Base-by-base conservation (phyloP, 108 stramenopile genomes). In the Nannochloropsis salina region DNA sequence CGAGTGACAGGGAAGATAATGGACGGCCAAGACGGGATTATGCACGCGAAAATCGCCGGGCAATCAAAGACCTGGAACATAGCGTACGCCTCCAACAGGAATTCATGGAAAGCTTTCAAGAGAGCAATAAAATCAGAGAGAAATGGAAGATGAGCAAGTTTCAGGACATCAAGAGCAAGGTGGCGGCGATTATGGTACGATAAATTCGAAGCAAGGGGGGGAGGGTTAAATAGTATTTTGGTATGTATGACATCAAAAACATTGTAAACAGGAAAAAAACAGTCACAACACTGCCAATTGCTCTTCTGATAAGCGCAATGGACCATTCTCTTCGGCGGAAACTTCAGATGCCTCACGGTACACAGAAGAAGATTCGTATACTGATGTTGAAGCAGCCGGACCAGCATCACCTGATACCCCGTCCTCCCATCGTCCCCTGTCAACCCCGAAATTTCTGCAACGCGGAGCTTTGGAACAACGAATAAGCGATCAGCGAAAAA, bases 61-160 rank as follows among this genome's bases (percentile, higher is more conserved):
- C 61, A 8, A 74, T 74, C 61, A 15, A n/a, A 74, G 61, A 74
- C 20, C 61, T 74, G 61, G 61, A 74, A 74, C 20, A 74, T n/a
- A n/a, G n/a, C 61, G 61, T 74, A n/a, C 61, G 61, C 2, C 4
- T 4, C 61, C 61, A 74, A 74, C 61, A n/a, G 15, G 61, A 15
- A 3, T 74, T 74, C 8, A 74, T n/a, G 6, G 61, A 74, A 15
- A n/a, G n/a, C 20, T n/a, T 74, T 3, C 4, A 0, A n/a, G 2
- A n/a, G 8, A 74, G 15, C 3, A n/a, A 74, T 74, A n/a, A 74
- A 74, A n/a, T 74, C 5, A 74, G 3, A 74, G n/a, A 15, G n/a
- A 74, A 74, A 74, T 74, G 61, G 61, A 74, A 74, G 61, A 74
- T 74, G 61, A 74, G n/a, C 61, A 74, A n/a, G 61, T 74, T 74